Base-by-base conservation (phyloP, 768 basidiomycete species). In the Rhodosporidiobolus odoratus region DNA sequence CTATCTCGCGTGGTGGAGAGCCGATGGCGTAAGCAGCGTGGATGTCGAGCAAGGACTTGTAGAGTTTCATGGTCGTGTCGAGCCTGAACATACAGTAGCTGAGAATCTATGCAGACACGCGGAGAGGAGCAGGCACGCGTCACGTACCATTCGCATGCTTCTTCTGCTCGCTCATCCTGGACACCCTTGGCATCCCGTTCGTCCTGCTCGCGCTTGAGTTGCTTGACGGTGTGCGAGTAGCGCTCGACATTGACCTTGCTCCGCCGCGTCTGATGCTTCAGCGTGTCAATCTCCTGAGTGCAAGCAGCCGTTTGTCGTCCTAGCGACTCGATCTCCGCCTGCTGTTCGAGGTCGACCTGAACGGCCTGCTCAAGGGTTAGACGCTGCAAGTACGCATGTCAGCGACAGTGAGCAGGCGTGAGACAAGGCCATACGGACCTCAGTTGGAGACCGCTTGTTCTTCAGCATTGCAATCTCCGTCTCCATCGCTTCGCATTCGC, bases 391-490 rank as follows among this genome's bases (percentile, higher is more conserved):
- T 30, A 34, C 5, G 30, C 16, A 34, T n/a, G 4, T 40, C 41
- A 47, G 43, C 19, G 32, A 34, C 12, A 45, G 19, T 27, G 8
- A 17, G 23, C 30, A 30, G 34, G 34, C 4, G 54, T 27, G 12
- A 43, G n/a, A 13, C 15, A 30, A 13, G 19, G 1, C 6, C 9
- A 30, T 30, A 30, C 68, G 9, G 6, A 73, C 72, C 53, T 73
- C 68, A 27, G 63, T 60, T 0, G 73, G 62, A 13, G 69, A 62
- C 1, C 73, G 69, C 56, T 74, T 74, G 66, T 71, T 74, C 63
- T 68, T 68, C n/a, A 74, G 66, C 69, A 74, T 71, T 16, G 69
- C 69, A n/a, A 74, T 74, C 47, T 74, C 73, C 23, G 66, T 65
- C 50, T 74, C 73, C 69, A 74, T 74, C 41, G 58, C 69, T 37